A percentile compares a stretch with the other conserved stretches of the same genome.
Conservation (phyloP, 805 yeast genomes). For the Candida saitoana region DNA sequence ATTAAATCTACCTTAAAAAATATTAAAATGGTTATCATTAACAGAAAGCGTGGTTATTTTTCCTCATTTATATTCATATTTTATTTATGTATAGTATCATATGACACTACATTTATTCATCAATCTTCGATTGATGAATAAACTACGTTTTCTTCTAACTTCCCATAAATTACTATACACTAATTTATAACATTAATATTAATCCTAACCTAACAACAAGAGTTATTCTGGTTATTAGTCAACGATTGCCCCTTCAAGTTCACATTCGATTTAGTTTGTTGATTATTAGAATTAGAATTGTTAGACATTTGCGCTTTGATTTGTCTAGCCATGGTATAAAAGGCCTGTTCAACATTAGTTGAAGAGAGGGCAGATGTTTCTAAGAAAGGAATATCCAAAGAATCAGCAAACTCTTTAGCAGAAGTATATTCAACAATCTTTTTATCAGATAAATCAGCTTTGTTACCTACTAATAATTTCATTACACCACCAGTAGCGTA, state of each 20-base stretch:
- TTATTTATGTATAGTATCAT: no score
- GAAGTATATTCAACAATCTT: constrained; percentile 93
- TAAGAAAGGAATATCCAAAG: constrained; percentile 87
- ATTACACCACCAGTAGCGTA: constrained; percentile 97
- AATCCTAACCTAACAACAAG: constrained; percentile 30
- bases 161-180: constrained; percentile 6
- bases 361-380: constrained; percentile 95
- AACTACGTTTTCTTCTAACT: constrained; percentile 2
- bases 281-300: constrained; percentile 33
- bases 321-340: constrained; percentile 97
- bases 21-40: no score
- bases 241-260: constrained; percentile 67
- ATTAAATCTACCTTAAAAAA: no score
- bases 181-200: background rate
- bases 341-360: constrained; percentile 97
- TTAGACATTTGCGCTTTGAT: constrained; percentile 92
- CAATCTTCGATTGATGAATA: background rate
- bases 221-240: constrained; percentile 35
- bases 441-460: constrained; percentile 89
- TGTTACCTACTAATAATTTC: constrained; percentile 94
- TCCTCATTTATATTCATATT: no score
- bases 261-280: constrained; percentile 62
- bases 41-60: no score
- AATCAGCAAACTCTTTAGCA: constrained; percentile 97
- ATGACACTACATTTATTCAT: no score